Evolutionary conservation across 2,329 filamentous ascomycete genomes (phyloP).

Genomic region (Colletotrichum sp.): DNA sequence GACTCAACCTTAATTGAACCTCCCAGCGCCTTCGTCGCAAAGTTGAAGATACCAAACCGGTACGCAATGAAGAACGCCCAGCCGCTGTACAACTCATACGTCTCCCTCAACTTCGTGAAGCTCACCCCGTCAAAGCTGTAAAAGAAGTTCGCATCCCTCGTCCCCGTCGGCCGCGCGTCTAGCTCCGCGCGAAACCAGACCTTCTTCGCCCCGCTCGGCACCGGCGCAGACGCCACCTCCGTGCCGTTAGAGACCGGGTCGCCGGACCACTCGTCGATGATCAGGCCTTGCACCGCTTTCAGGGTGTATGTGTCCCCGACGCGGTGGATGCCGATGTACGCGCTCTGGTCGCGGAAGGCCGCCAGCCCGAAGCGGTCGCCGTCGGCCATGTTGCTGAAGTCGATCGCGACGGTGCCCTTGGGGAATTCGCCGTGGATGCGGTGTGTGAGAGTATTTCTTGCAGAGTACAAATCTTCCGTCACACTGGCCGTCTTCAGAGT

Average conservation of each 20-base stretch:
- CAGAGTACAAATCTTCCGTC: constrained; percentile 53
- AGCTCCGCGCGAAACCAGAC: constrained; percentile 28
- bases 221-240: constrained; percentile 23
- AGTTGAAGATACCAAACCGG: constrained; percentile 55
- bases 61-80: constrained; percentile 57
- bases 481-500: constrained; percentile 54
- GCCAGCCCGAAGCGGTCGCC: constrained; percentile 59
- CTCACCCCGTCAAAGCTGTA: constrained; percentile 29
- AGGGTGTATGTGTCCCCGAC: constrained; percentile 33
- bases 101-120: constrained; percentile 31
- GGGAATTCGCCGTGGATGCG: constrained; percentile 50
- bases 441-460: constrained; percentile 54
- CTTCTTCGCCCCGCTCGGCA: constrained; percentile 21
- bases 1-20: constrained; percentile 38
- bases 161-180: constrained; percentile 27
- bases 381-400: constrained; percentile 51
- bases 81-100: constrained; percentile 40
- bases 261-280: constrained; percentile 35
- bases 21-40: constrained; percentile 46
- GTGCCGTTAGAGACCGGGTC: constrained; percentile 22
- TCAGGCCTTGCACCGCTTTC: constrained; percentile 41
- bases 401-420: constrained; percentile 53
- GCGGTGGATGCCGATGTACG: constrained; percentile 57
- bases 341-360: constrained; percentile 56
- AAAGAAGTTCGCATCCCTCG: constrained; percentile 23